A percentile compares a stretch with the other conserved stretches of the same genome.
phyloP scores from a whole-genome alignment of 257 asterid genomes.

The Ocimum tenuiflorum region DNA sequence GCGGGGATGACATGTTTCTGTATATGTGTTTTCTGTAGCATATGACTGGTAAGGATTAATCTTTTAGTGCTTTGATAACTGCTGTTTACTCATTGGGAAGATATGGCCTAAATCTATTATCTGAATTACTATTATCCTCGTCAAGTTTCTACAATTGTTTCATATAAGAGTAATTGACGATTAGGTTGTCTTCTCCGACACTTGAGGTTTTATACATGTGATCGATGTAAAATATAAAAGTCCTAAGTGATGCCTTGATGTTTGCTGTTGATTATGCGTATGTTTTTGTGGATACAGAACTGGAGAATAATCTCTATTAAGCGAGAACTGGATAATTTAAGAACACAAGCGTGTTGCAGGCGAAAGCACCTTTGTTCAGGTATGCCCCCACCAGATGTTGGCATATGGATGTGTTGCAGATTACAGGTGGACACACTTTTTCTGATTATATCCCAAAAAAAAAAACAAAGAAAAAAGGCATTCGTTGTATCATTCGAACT shows the following conservation, averaged over 20 bases:
- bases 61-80: background rate
- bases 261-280: background rate
- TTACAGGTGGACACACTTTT: background rate
- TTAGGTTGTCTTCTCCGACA: background rate
- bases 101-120: background rate
- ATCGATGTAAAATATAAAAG: background rate
- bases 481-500: no score
- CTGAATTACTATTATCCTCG: background rate
- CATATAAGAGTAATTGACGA: background rate
- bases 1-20: constrained; percentile 31
- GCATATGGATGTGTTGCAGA: constrained; percentile 8
- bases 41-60: background rate
- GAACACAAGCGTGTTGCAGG: background rate
- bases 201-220: background rate
- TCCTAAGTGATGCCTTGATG: background rate
- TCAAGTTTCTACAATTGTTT: background rate
- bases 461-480: no score
- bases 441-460: background rate
- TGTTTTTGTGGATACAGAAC: constrained; percentile 4
- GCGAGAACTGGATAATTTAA: background rate
- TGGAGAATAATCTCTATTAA: background rate
- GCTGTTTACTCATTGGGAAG: background rate
- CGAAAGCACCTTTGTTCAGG: background rate
- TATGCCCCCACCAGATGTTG: background rate
- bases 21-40: background rate